phyloP scores from a whole-genome alignment of 768 basidiomycete genomes.

The Scleroderma bovista region DNA sequence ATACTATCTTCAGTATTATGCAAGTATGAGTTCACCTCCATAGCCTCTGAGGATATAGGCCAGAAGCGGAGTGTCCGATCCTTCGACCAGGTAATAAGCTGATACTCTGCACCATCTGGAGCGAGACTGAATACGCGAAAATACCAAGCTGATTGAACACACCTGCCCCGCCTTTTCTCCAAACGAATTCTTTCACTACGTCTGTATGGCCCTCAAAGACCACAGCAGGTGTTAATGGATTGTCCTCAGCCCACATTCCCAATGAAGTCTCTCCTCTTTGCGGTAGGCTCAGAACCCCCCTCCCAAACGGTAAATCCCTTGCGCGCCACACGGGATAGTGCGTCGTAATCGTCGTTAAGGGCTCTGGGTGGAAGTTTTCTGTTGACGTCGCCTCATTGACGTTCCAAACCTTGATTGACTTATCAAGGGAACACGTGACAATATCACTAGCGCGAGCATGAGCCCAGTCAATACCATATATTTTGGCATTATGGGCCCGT shows the following conservation, averaged over 20 bases:
- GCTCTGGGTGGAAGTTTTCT: slow-evolving; percentile 23
- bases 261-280: slow-evolving; percentile 81
- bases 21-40: slow-evolving; percentile 45
- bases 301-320: slow-evolving; percentile 85
- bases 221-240: slow-evolving; percentile 46
- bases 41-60: slow-evolving; percentile 70
- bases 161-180: slow-evolving; percentile 70
- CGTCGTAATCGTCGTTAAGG: slow-evolving; percentile 57
- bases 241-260: slow-evolving; percentile 65
- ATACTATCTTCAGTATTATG: not conserved
- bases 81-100: slow-evolving; percentile 77
- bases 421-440: slow-evolving; percentile 92
- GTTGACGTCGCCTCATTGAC: slow-evolving; percentile 18
- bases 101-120: slow-evolving; percentile 49
- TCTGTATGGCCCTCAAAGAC: slow-evolving; percentile 85
- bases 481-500: slow-evolving; percentile 81
- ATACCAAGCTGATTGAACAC: slow-evolving; percentile 5
- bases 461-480: slow-evolving; percentile 98
- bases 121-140: not conserved
- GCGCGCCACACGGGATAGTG: slow-evolving; percentile 94
- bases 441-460: slow-evolving; percentile 68
- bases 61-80: slow-evolving; percentile 89
- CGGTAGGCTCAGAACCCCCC: slow-evolving; percentile 80
- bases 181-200: slow-evolving; percentile 97
- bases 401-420: slow-evolving; percentile 85